phyloP scores from a whole-genome alignment of 768 basidiomycete species.

The Boletus tomentosulus region DNA sequence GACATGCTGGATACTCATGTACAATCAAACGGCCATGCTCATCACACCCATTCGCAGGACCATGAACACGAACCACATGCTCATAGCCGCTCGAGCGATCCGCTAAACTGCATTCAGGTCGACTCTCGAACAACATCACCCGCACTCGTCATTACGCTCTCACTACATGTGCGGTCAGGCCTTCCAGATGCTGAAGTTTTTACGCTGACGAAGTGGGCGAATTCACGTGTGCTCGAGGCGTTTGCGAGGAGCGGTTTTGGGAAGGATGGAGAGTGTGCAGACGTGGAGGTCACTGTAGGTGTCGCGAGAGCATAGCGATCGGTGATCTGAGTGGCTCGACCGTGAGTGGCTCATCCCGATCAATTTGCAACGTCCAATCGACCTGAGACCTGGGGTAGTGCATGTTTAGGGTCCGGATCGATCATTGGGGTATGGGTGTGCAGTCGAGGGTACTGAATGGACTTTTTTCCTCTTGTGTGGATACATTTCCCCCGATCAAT shows the following conservation, averaged over 20 bases:
- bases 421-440: not conserved
- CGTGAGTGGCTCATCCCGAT: constrained; percentile 6
- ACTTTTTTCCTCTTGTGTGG: not conserved
- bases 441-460: not conserved
- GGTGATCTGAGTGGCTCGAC: not conserved
- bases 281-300: constrained; percentile 71
- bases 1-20: not conserved
- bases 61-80: not conserved
- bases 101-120: constrained; percentile 2
- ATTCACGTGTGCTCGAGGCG: constrained; percentile 58
- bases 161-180: constrained; percentile 67
- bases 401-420: not conserved
- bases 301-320: constrained; percentile 53
- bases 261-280: constrained; percentile 28
- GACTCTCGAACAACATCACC: constrained; percentile 23
- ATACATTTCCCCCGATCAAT: not conserved
- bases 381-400: not conserved
- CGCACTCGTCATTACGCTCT: constrained; percentile 71
- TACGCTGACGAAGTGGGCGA: constrained; percentile 70
- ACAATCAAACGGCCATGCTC: constrained; percentile 9
- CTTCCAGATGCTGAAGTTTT: constrained; percentile 69
- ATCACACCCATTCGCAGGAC: constrained; percentile 2
- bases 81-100: not conserved
- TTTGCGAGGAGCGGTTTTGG: constrained; percentile 36
- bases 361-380: not conserved